phyloP scores from a whole-genome alignment of 2,329 filamentous ascomycete genomes.

The Cyphellophora attinorum region DNA sequence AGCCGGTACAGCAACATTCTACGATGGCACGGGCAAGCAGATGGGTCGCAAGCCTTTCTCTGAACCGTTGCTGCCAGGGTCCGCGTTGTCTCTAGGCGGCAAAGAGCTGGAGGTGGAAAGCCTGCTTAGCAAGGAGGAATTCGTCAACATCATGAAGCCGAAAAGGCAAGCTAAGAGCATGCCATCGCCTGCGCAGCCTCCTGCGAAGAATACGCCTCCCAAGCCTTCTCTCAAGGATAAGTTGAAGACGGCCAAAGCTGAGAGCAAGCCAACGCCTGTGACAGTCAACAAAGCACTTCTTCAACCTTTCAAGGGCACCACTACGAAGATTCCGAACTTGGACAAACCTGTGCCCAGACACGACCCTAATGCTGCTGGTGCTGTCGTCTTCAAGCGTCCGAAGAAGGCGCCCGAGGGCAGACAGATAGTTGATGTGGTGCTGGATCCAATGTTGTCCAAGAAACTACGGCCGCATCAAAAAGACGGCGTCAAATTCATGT shows the following conservation, averaged over 20 bases:
- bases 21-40: constrained; percentile 55
- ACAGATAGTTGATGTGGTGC: constrained; percentile 61
- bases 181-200: background rate
- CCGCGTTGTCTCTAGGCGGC: constrained; percentile 51
- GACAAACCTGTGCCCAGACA: constrained; percentile 52
- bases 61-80: constrained; percentile 50
- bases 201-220: constrained; percentile 1
- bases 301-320: constrained; percentile 48
- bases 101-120: constrained; percentile 62
- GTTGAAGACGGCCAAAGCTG: constrained; percentile 2
- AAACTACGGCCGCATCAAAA: constrained; percentile 59
- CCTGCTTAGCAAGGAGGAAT: constrained; percentile 32
- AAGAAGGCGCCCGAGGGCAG: constrained; percentile 48
- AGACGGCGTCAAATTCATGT: constrained; percentile 61
- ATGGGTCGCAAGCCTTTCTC: constrained; percentile 50
- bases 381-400: constrained; percentile 59
- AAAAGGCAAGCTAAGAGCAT: background rate
- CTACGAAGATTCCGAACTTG: constrained; percentile 35
- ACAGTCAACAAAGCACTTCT: constrained; percentile 43
- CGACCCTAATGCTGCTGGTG: constrained; percentile 49
- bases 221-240: constrained; percentile 4
- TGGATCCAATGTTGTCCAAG: constrained; percentile 56
- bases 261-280: constrained; percentile 6
- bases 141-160: constrained; percentile 4
- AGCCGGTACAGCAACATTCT: constrained; percentile 49